Evolutionary conservation across 306 rosid species (phyloP).

Genomic region (Cucumis hystrix): DNA sequence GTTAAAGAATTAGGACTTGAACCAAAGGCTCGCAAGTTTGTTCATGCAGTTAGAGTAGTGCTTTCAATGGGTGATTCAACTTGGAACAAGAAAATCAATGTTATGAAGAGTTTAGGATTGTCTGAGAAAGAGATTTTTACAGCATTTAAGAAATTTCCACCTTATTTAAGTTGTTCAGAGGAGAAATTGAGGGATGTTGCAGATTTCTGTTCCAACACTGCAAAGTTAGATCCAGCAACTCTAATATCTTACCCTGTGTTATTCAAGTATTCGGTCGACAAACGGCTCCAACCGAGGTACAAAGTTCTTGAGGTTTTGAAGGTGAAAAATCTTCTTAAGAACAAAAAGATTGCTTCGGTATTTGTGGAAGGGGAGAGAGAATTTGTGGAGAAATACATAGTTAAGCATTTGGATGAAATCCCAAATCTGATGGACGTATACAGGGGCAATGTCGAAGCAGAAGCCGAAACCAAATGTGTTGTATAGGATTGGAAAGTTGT

Average conservation of each 20-base stretch:
- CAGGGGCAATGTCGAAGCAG: too few relatives aligned
- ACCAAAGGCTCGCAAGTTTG: neutral
- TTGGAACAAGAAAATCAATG: constrained; percentile 4
- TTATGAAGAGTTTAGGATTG: constrained; percentile 15
- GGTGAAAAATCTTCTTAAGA: neutral
- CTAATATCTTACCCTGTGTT: neutral
- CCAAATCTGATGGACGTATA: too few relatives aligned
- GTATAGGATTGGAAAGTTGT: too few relatives aligned
- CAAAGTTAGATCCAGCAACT: neutral
- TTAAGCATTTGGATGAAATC: too few relatives aligned
- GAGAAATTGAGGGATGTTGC: constrained; percentile 1
- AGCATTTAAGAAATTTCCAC: neutral
- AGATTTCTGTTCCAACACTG: constrained; percentile 12
- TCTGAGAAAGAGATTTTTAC: constrained; percentile 4
- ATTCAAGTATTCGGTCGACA: neutral
- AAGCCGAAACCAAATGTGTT: too few relatives aligned
- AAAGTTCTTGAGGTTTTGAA: constrained; percentile 9
- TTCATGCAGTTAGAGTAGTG: neutral
- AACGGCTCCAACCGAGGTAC: constrained; percentile 4
- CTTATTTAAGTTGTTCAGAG: constrained; percentile 6
- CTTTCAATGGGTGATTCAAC: constrained; percentile 7
- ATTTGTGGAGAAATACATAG: neutral
- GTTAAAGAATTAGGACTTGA: constrained; percentile 1
- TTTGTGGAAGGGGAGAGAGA: neutral
- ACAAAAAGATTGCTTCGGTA: neutral